phyloP scores from a whole-genome alignment of 495 filamentous ascomycete species.

The Penicillium cinerascens region DNA sequence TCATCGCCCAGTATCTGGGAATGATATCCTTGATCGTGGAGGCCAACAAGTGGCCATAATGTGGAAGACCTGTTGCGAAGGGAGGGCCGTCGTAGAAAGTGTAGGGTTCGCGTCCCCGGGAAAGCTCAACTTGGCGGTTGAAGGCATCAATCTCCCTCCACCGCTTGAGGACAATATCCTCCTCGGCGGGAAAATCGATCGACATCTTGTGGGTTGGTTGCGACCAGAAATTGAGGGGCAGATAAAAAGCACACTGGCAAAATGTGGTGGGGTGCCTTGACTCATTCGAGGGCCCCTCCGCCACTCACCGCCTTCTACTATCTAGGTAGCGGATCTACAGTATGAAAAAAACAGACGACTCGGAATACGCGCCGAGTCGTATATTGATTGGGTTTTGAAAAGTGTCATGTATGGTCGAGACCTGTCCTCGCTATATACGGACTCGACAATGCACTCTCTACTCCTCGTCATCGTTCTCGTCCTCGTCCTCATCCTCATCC shows the following conservation, averaged over 20 bases:
- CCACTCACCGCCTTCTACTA: too few species aligned
- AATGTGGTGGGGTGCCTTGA: not conserved
- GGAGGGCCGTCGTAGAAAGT: slow-evolving; percentile 61
- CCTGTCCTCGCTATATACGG: slow-evolving; percentile 11
- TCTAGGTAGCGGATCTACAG: too few species aligned
- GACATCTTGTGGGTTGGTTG: slow-evolving; percentile 54
- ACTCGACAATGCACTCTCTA: slow-evolving; percentile 15
- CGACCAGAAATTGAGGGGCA: slow-evolving; percentile 21
- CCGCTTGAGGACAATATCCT: slow-evolving; percentile 72
- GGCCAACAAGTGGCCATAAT: slow-evolving; percentile 93
- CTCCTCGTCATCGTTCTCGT: slow-evolving; percentile 54
- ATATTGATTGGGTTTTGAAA: too few species aligned
- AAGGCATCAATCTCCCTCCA: slow-evolving; percentile 94
- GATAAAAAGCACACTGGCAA: slow-evolving; percentile 9
- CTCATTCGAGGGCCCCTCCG: not conserved
- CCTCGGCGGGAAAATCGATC: slow-evolving; percentile 88
- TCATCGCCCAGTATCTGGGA: slow-evolving; percentile 97
- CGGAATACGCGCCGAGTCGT: too few species aligned
- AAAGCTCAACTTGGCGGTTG: slow-evolving; percentile 68
- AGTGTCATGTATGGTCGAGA: not conserved
- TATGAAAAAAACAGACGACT: too few species aligned
- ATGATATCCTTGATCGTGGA: slow-evolving; percentile 98
- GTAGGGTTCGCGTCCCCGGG: slow-evolving; percentile 68
- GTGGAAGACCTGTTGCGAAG: slow-evolving; percentile 73
- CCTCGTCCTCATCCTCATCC: slow-evolving; percentile 65